Evolutionary conservation across 495 filamentous ascomycete genomes (phyloP), one percentile per base, ranked within the genome.

Genomic region (Penicillium coprophilum): DNA sequence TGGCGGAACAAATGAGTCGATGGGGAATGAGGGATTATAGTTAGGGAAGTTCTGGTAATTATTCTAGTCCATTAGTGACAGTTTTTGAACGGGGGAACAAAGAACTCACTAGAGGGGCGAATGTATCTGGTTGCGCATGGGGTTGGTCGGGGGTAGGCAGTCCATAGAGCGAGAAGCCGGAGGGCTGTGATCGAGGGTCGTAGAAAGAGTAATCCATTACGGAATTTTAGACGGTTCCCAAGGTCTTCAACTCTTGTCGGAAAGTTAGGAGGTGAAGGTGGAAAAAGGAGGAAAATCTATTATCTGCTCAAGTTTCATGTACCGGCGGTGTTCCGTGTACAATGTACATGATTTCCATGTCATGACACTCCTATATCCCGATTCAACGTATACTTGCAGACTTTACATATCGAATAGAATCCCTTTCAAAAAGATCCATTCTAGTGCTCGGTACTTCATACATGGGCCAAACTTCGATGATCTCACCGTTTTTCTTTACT

Each of bases 171-270:
- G 68, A 56, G 49, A 60, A 76, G 34, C 34, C 6, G 10, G 32
- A 36, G 15, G 67, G 62, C 55, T 76, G 72, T 28, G 71, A 61
- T 32, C 64, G 67, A 17, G 66, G 56, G 40, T 50, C 61, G 53
- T 71, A 77, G 60, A 71, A 76, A 11, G 71, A 65, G 43, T 75
- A 79, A 55, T 77, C 70, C 77, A 79, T 79, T 28, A 31, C 40
- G 52, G 21, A 46, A 27, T 21, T 17, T 13, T 30, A 34, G 36
- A 40, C 12, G 17, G 15, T 17, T 36, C 19, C 19, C 9, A 43
- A 32, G 41, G 43, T 28, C 17, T 38, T 8, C 6, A 38, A 15
- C 15, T 0, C 15, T 38, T 46, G 55, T 24, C 27, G 41, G 39
- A 20, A 38, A 50, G 38, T 31, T 50, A 50, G 47, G 45, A 44